Percentiles rank a stretch among this genome's conserved stretches.
These are phyloP conservation scores for Nannochloris sp. DNA, from an alignment of 139 green algal genomes.

Conservation along the genomic window DNA sequence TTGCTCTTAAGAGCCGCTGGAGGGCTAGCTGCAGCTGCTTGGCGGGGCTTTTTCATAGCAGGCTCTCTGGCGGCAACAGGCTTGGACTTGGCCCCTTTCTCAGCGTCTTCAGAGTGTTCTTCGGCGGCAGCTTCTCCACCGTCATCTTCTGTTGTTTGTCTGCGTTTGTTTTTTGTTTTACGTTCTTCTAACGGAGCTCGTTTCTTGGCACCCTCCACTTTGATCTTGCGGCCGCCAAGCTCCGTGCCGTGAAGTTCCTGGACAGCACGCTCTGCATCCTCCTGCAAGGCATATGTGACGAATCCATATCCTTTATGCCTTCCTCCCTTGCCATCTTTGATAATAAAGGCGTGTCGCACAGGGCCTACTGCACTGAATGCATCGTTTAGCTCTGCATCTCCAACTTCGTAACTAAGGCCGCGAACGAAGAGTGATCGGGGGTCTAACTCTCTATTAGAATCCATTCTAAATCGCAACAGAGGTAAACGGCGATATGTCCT, in stretches of 20 bases:
- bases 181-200: conserved; percentile 56
- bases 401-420: conserved; percentile 50
- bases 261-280: conserved; percentile 73
- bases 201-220: conserved; percentile 69
- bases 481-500: too few species aligned
- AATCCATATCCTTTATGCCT: conserved; percentile 72
- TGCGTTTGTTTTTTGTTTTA: conserved; percentile 42
- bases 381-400: conserved; percentile 52
- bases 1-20: not conserved
- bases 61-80: not conserved
- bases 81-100: not conserved
- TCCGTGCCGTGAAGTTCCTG: conserved; percentile 48
- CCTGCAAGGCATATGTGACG: conserved; percentile 71
- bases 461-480: too few species aligned
- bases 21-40: not conserved
- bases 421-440: conserved; percentile 72
- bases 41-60: conserved; percentile 14
- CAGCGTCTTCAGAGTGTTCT: not conserved
- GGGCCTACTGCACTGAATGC: conserved; percentile 72
- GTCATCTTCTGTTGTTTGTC: conserved; percentile 4
- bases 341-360: conserved; percentile 72
- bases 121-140: not conserved
- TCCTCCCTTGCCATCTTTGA: conserved; percentile 45
- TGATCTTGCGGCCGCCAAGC: conserved; percentile 62
- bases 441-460: too few species aligned